Base-by-base conservation (phyloP, 805 yeast genomes). In the Candida cerambycidarum region DNA sequence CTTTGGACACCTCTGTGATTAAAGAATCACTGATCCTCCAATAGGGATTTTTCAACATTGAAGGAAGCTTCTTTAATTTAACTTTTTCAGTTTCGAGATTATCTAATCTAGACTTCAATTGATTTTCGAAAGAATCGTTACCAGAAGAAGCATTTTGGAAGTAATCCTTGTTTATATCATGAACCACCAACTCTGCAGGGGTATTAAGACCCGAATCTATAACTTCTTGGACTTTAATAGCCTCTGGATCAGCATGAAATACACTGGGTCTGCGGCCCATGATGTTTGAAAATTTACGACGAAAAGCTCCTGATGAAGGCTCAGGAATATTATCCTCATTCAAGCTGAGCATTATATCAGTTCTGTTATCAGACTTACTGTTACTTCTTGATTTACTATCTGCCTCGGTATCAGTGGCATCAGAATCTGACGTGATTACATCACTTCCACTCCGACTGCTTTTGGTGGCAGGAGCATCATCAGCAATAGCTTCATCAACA, bases 21-120 rank as follows among this genome's bases (percentile, higher is more conserved):
- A 67, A 69, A 2, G 85, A 71, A 62, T 93, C 98, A 47, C 95
- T 87, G 25, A 90, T 79, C 48, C 86, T 75, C 98, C 98, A 92
- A 54, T 72, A 85, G 14, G 92, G 89, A 33, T 75, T 64, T 43
- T 78, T 79, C 3, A 71, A 56, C 13, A 78, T 68, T 13, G 82
- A 73, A 3, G 80, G 76, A 9, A 84, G 64, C 52, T 76, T 81
- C 54, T 76, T 81, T 61, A 72, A 55, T 56, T 69, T 60, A 50
- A 68, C 61, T 3, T 40, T 17, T 30, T 47, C 47, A 37, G 36
- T 18, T 32, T 37, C 28, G 4, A 41, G 28, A 10, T 25, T 39
- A 14, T 32, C 23, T 8, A 48, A 28, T 24, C 42, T 50, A 15
- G 49, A 46, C 18, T 43, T 32, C 1, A 35, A 30, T 38, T 43